Percentiles rank a stretch among this genome's conserved stretches.
These are phyloP conservation scores for Penicillium silybi DNA, from an alignment of 495 filamentous ascomycete genomes.

Conservation along the genomic window DNA sequence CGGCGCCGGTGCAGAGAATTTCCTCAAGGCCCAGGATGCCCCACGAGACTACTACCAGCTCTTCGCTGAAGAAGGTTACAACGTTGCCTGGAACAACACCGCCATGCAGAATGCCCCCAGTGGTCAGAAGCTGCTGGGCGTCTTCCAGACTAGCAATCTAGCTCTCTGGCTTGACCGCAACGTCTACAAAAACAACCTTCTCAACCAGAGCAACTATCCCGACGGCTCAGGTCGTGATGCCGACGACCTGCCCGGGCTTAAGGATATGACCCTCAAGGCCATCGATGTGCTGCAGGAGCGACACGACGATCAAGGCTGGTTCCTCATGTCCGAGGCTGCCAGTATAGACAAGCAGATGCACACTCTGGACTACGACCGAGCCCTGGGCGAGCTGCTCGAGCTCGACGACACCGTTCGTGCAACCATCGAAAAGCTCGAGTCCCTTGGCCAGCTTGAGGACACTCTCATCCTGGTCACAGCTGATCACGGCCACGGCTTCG, in stretches of 20 bases:
- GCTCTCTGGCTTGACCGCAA: constrained; percentile 72
- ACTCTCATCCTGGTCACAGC: constrained; percentile 69
- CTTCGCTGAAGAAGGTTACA: constrained; percentile 63
- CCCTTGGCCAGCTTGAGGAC: constrained; percentile 53
- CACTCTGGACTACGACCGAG: constrained; percentile 68
- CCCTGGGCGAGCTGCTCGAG: constrained; percentile 70
- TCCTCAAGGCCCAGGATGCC: constrained; percentile 39
- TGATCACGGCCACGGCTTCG: constrained; percentile 76
- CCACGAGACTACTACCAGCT: constrained; percentile 64
- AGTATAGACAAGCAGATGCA: constrained; percentile 82
- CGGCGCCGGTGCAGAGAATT: constrained; percentile 70
- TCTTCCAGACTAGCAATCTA: constrained; percentile 63
- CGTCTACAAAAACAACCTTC: constrained; percentile 60
- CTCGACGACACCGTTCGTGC: constrained; percentile 70
- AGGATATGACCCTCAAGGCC: constrained; percentile 79
- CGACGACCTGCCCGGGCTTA: constrained; percentile 65
- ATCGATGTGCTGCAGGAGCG: constrained; percentile 65
- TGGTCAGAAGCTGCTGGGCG: constrained; percentile 57
- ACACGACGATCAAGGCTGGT: constrained; percentile 62
- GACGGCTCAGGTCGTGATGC: constrained; percentile 54
- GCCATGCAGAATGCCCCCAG: constrained; percentile 49
- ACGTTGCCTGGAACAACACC: constrained; percentile 62
- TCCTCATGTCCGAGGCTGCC: constrained; percentile 73
- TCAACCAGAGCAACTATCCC: constrained; percentile 56
- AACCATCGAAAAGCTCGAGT: constrained; percentile 58